Conservation (phyloP, 2,329 filamentous ascomycete species). For the Cercospora berteroae region DNA sequence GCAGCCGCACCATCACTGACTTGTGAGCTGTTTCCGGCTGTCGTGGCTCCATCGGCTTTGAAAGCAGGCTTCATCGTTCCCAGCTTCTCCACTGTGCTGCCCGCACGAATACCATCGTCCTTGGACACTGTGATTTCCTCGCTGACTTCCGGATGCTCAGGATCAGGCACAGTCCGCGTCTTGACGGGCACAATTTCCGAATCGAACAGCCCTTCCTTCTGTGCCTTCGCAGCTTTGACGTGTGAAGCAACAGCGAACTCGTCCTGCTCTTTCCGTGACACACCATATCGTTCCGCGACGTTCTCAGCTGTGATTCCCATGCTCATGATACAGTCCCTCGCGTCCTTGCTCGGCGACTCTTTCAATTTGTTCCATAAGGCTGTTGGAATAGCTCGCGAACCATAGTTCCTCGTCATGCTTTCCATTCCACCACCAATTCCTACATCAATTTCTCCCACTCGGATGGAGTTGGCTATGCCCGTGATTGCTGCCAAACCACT, state of each 20-base stretch:
- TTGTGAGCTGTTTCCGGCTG: slow-evolving; percentile 82
- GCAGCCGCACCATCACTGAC: slow-evolving; percentile 87
- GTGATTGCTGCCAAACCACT: slow-evolving; percentile 77
- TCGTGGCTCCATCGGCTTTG: slow-evolving; percentile 68
- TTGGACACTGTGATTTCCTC: slow-evolving; percentile 65
- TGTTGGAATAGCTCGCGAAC: slow-evolving; percentile 75
- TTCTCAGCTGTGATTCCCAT: slow-evolving; percentile 93
- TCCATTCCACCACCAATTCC: slow-evolving; percentile 91
- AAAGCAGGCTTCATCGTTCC: slow-evolving; percentile 84
- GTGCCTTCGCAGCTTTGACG: slow-evolving; percentile 67
- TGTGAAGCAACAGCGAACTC: slow-evolving; percentile 76
- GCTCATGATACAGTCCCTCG: slow-evolving; percentile 84
- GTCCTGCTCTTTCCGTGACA: slow-evolving; percentile 76
- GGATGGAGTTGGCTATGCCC: slow-evolving; percentile 69
- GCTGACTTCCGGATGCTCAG: slow-evolving; percentile 51
- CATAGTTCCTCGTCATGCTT: slow-evolving; percentile 94
- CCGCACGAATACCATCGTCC: slow-evolving; percentile 79
- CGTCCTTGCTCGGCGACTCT: slow-evolving; percentile 64
- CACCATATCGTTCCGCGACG: slow-evolving; percentile 72
- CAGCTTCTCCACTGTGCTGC: slow-evolving; percentile 67
- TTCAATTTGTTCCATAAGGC: slow-evolving; percentile 73
- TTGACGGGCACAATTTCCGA: slow-evolving; percentile 76
- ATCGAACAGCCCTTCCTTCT: slow-evolving; percentile 67
- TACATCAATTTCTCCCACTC: slow-evolving; percentile 66
- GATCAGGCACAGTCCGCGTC: slow-evolving; percentile 65